Base-by-base conservation (phyloP, 768 basidiomycete genomes). In the Phylloporus sp. region DNA sequence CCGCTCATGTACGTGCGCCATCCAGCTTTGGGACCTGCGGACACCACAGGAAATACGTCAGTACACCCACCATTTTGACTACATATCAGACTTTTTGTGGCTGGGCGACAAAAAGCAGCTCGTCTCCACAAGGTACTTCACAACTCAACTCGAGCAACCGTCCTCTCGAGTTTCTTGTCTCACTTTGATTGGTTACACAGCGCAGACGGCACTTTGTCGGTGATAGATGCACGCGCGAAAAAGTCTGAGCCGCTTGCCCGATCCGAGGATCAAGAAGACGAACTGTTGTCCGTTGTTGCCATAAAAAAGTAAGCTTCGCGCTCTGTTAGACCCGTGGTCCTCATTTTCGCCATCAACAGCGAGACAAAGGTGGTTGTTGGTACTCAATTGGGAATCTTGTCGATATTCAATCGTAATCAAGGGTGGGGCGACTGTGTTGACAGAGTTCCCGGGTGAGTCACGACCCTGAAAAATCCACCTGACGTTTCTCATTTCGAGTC, bases 201-300 rank as follows among this genome's bases (percentile, higher is more conserved):
- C 57, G 95, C 91, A 34, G 95, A 97, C 68, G 94, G 92, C 3
- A 92, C 92, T 13, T 73, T 97, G 43, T 95, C 92, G 18, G 93
- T 95, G 38, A 84, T 95, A 65, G 95, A 97, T 59, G 81, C 95
- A 23, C 82, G 94, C 52, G 84, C 89, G 16, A 92, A 85, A 58
- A 90, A 89, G 60, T 55, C 76, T 12, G 80, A 86, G 45, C 90
- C 91, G 2, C 70, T 89, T 52, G 86, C 86, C 2, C 88, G 93
- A 48, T 95, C 92, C 15, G 94, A 95, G 65, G 91, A 95, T 72
- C 95, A 97, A 66, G 95, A 97, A 62, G 95, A 97, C 64, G 95
- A 97, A 62, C 72, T 97, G 39, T 76, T 97, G 9, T 91, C 91
- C 6, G 81, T 93, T 39, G 84, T 87, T 28, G 68, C 91, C 15